phyloP scores from a whole-genome alignment of 345 rosid genomes.

The Populus ilicifolia region DNA sequence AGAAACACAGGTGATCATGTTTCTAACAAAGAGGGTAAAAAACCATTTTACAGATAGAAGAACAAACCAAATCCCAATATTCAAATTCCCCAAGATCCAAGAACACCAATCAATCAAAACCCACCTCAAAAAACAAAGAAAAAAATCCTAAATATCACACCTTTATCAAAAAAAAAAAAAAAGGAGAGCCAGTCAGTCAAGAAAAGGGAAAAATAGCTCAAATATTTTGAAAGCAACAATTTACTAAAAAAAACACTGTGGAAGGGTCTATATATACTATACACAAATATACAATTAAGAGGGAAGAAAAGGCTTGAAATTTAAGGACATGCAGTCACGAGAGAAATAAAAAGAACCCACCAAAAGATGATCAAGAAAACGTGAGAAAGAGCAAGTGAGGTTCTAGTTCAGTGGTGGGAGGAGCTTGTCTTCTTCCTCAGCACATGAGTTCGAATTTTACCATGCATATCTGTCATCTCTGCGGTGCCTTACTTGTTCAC shows the following conservation, averaged over 20 bases:
- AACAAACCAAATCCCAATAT: neutral
- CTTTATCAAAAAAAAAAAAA: neutral
- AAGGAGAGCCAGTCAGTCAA: neutral
- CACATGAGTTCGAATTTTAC: too few relatives aligned
- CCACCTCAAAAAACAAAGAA: neutral
- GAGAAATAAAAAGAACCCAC: neutral
- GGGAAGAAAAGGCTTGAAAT: neutral
- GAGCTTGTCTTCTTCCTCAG: too few relatives aligned
- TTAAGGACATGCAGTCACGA: too few relatives aligned
- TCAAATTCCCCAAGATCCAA: conserved; percentile 2
- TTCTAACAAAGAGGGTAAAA: neutral
- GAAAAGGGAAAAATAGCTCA: neutral
- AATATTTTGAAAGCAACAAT: neutral
- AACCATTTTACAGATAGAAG: neutral
- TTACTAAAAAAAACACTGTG: neutral
- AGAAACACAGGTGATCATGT: neutral
- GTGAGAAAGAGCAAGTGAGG: too few relatives aligned
- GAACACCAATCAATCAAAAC: neutral
- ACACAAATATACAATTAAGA: neutral
- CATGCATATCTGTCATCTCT: too few relatives aligned
- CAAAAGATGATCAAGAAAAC: neutral
- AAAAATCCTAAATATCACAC: neutral
- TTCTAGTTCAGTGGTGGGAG: too few relatives aligned
- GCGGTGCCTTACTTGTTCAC: too few relatives aligned
- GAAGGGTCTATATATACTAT: neutral